Percentiles rank a stretch among this genome's conserved stretches.
phyloP scores from a whole-genome alignment of 2,329 filamentous ascomycete species.

The Xylariaceae sp. region DNA sequence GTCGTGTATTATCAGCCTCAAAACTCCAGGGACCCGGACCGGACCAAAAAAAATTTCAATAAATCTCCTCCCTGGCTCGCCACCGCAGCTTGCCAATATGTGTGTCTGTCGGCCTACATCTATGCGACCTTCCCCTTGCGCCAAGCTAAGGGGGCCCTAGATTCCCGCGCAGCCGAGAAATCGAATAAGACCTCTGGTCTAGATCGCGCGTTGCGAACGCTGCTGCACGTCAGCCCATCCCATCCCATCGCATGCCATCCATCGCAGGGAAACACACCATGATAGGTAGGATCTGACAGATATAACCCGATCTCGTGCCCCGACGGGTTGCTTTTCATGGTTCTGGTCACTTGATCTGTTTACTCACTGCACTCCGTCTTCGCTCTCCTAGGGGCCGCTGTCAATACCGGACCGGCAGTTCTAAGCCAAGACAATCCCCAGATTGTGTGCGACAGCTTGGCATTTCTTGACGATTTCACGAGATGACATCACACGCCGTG shows the following conservation, averaged over 20 bases:
- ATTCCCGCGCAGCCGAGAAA: too few species aligned
- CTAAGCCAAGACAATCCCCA: neutral
- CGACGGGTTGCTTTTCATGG: neutral
- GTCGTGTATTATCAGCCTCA: neutral
- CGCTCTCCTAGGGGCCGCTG: too few species aligned
- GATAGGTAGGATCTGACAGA: slow-evolving; percentile 2
- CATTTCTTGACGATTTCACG: neutral
- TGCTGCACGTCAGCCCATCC: slow-evolving; percentile 1
- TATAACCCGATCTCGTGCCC: slow-evolving; percentile 9
- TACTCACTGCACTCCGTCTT: neutral
- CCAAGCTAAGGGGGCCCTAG: neutral
- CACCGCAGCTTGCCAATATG: neutral
- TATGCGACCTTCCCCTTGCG: neutral
- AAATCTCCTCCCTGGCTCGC: neutral
- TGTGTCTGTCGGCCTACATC: neutral
- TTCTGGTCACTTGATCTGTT: slow-evolving; percentile 1
- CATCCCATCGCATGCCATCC: too few species aligned
- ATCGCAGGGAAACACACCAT: neutral
- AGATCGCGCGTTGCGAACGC: neutral
- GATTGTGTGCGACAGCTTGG: neutral
- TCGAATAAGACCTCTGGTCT: neutral
- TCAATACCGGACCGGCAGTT: too few species aligned
- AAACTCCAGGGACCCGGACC: slow-evolving; percentile 1
- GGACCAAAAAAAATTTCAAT: neutral
- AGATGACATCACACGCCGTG: neutral